Evolutionary conservation across 2,329 filamentous ascomycete species (phyloP).

Genomic region (Tympanopsis confertula): DNA sequence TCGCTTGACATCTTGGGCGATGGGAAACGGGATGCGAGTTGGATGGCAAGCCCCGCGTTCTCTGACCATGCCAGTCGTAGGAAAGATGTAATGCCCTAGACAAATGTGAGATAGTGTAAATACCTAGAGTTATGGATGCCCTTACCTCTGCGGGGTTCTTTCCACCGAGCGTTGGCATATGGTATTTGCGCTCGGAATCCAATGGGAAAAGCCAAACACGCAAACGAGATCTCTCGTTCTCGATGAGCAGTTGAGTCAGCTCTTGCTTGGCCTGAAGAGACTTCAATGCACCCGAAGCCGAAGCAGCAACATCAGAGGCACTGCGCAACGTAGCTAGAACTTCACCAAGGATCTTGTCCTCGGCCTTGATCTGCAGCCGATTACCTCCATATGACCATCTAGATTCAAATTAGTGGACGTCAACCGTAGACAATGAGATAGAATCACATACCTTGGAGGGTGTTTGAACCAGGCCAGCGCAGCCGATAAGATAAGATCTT

Average conservation of each 20-base stretch:
- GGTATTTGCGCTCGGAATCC: conserved; percentile 37
- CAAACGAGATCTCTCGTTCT: conserved; percentile 74
- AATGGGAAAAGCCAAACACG: conserved; percentile 84
- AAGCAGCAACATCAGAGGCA: conserved; percentile 46
- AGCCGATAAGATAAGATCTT: conserved; percentile 78
- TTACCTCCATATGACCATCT: conserved; percentile 85
- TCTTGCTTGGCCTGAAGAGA: conserved; percentile 70
- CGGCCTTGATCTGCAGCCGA: conserved; percentile 82
- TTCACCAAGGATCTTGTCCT: conserved; percentile 71
- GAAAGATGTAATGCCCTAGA: conserved; percentile 48
- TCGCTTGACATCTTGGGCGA: conserved; percentile 63
- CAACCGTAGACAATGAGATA: not conserved
- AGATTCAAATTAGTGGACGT: not conserved
- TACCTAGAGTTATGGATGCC: conserved; percentile 2
- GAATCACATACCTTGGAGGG: conserved; percentile 47
- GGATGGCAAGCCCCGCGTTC: conserved; percentile 74
- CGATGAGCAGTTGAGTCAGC: conserved; percentile 67
- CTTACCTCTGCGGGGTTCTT: conserved; percentile 1
- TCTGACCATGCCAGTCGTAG: conserved; percentile 79
- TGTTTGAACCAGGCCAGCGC: conserved; percentile 80
- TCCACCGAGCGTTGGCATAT: conserved; percentile 6
- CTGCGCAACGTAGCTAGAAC: conserved; percentile 56
- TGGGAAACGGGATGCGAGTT: conserved; percentile 64
- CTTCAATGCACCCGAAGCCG: conserved; percentile 40
- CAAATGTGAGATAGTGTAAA: not conserved